phyloP scores from a whole-genome alignment of 768 basidiomycete genomes.

The Rhizopogon vinicolor region DNA sequence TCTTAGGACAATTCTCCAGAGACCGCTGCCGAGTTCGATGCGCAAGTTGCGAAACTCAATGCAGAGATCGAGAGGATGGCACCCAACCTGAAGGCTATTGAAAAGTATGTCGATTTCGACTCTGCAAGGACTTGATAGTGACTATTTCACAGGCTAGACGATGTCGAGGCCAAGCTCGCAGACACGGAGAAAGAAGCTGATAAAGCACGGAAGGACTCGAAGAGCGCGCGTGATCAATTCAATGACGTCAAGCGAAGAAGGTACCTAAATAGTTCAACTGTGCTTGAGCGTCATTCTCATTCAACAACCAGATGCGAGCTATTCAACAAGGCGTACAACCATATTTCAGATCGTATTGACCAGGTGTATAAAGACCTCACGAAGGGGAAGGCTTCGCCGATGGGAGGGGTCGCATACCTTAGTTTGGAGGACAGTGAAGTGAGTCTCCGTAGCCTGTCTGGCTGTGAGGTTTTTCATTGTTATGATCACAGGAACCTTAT shows the following conservation, averaged over 20 bases:
- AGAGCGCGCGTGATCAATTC: constrained; percentile 86
- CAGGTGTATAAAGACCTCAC: constrained; percentile 97
- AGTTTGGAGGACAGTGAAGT: constrained; percentile 96
- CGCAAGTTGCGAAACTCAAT: constrained; percentile 62
- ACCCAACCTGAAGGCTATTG: constrained; percentile 96
- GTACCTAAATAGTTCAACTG: constrained; percentile 33
- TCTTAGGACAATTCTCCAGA: constrained; percentile 58
- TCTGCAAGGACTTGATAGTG: not conserved
- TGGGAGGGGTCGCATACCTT: constrained; percentile 96
- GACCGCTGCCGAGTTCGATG: constrained; percentile 67
- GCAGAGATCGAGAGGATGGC: constrained; percentile 90
- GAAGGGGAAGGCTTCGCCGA: constrained; percentile 88
- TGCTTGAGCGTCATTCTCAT: not conserved
- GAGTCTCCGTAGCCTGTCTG: constrained; percentile 28
- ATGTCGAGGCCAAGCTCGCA: constrained; percentile 77
- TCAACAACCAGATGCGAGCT: constrained; percentile 52
- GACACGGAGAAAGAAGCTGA: constrained; percentile 94
- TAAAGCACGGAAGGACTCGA: constrained; percentile 85
- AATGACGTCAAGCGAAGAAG: constrained; percentile 80
- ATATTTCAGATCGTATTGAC: constrained; percentile 94
- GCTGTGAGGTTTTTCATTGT: not conserved
- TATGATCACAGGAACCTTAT: constrained; percentile 64
- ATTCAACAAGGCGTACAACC: constrained; percentile 94
- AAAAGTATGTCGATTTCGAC: constrained; percentile 48
- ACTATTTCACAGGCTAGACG: constrained; percentile 55